phyloP scores from a whole-genome alignment of 2,329 filamentous ascomycete genomes.

The Cladosporium oxysporum region DNA sequence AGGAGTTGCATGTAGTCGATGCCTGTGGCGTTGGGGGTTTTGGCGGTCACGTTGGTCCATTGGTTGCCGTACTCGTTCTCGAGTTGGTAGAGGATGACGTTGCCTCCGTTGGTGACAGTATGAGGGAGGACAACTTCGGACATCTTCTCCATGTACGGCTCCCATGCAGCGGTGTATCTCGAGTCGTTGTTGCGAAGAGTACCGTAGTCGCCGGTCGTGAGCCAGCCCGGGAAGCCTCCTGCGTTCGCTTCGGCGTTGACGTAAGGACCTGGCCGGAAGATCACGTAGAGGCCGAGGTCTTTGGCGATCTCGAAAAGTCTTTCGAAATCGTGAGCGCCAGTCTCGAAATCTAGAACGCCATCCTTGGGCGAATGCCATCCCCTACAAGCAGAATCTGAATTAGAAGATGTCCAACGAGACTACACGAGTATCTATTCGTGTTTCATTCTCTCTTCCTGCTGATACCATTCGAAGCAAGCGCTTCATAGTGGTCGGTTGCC shows the following conservation, averaged over 20 bases:
- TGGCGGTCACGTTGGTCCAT: conserved; percentile 34
- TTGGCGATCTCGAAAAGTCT: conserved; percentile 76
- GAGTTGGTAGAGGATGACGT: conserved; percentile 67
- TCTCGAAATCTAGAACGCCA: conserved; percentile 51
- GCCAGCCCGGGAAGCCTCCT: conserved; percentile 79
- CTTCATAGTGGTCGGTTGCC: background rate
- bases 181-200: conserved; percentile 63
- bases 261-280: conserved; percentile 52
- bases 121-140: conserved; percentile 68
- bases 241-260: conserved; percentile 75
- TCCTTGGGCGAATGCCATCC: conserved; percentile 46
- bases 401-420: background rate
- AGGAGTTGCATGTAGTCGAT: conserved; percentile 60
- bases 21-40: conserved; percentile 51
- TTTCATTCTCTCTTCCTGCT: background rate
- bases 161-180: conserved; percentile 66
- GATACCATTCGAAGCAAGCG: background rate
- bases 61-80: conserved; percentile 54
- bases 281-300: conserved; percentile 72
- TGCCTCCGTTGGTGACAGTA: conserved; percentile 81
- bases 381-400: background rate
- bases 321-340: conserved; percentile 60
- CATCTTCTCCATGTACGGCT: conserved; percentile 65
- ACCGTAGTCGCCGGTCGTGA: conserved; percentile 66
- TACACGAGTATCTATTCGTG: background rate